Evolutionary conservation across 2,329 filamentous ascomycete genomes (phyloP), one percentile per base, ranked within the genome.

Genomic region (Plectosphaerella cucumerina): DNA sequence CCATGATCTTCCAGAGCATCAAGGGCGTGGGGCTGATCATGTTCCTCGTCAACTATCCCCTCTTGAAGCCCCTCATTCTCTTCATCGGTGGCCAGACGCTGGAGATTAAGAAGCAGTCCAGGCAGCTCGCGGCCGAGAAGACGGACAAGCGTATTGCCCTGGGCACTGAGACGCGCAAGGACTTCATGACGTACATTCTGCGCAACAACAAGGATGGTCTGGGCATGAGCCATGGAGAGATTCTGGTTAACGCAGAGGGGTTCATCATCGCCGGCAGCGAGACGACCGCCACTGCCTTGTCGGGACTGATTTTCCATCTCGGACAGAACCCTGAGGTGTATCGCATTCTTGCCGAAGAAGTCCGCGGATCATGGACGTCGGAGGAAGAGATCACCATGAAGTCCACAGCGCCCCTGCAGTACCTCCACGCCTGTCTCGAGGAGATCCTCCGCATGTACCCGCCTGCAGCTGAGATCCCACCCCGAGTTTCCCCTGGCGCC

Each of bases 221-320:
- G 17, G 44, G 33, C 2, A 14, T 48, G 34, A 26, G n/a, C 12
- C 50, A 56, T 3, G 51, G 53, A 2, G 20, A 53, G 12, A 48
- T 62, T 1, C 35, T 48, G 2, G 49, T 47, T 11, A 62, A 56
- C 6, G 48, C 56, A 4, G 49, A 57, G 0, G 47, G 53, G 1
- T 39, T 69, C 2, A 58, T 67, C 10, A 17, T 65, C 6, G 74
- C 70, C 0, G 75, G 74, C 0, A 69, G 65, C 5, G 73, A 77
- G 49, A 77, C 75, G 0, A 77, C 73, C 0, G 73, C 74, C 0
- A 73, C 73, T 0, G 58, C 68, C 3, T 59, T 78, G 3, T 59
- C 65, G 0, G 74, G 73, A 2, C 59, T 64, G 0, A 73, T 71
- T 0, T 77, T 67, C 48, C 61, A 71, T 0, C 60, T 80, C 3